phyloP scores from a whole-genome alignment of 441 rosid species.

The Daphne laureola region DNA sequence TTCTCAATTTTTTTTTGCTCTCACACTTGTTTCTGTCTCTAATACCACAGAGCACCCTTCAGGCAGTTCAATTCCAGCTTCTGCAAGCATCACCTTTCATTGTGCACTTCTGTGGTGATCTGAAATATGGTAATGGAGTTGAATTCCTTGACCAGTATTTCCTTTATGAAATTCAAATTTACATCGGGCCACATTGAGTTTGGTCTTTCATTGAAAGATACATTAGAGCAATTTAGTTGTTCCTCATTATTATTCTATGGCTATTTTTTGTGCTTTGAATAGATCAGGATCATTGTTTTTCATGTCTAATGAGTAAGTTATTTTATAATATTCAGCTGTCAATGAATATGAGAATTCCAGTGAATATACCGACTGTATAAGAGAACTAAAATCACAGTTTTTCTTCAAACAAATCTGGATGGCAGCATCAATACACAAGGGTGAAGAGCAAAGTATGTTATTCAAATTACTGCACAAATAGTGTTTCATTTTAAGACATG shows the following conservation, averaged over 20 bases:
- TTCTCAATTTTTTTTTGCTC: conserved; percentile 5
- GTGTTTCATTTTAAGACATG: too few relatives aligned
- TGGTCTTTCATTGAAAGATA: background rate
- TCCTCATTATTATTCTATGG: too few relatives aligned
- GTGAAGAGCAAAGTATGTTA: conserved; percentile 80
- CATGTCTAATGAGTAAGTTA: too few relatives aligned
- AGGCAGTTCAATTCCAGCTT: conserved; percentile 81
- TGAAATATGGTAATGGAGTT: conserved; percentile 61
- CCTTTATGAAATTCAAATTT: conserved; percentile 10
- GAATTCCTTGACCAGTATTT: background rate
- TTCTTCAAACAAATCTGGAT: conserved; percentile 65
- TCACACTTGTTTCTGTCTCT: conserved; percentile 8
- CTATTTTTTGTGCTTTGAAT: too few relatives aligned
- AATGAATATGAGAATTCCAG: conserved; percentile 33
- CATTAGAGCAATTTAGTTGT: too few relatives aligned
- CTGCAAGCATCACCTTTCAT: conserved; percentile 68
- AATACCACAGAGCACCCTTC: conserved; percentile 55
- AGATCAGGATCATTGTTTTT: too few relatives aligned
- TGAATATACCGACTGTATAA: conserved; percentile 29
- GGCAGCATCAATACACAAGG: conserved; percentile 88
- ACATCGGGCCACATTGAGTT: conserved; percentile 3
- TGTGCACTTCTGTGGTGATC: conserved; percentile 76
- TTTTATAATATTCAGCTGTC: conserved; percentile 28
- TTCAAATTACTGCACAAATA: conserved; percentile 3
- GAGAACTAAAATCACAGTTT: conserved; percentile 53